Percentiles rank a stretch among this genome's conserved stretches.
Evolutionary conservation across 495 filamentous ascomycete species (phyloP).

Genomic region (Trichocladium antarcticum): DNA sequence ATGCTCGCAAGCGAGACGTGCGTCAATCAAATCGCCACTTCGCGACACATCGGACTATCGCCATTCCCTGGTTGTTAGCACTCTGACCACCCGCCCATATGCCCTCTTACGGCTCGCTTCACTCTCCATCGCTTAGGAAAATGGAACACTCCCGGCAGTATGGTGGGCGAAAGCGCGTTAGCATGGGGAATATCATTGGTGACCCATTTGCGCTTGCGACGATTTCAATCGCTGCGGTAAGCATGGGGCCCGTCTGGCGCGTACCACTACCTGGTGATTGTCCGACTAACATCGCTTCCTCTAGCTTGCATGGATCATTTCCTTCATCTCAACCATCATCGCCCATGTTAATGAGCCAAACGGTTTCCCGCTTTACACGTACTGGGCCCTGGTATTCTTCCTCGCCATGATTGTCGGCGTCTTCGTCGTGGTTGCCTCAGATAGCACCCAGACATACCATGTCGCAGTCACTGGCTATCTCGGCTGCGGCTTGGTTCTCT

Average conservation of each 20-base stretch:
- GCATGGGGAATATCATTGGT: slow-evolving; percentile 78
- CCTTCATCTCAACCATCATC: slow-evolving; percentile 76
- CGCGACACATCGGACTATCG: slow-evolving; percentile 4
- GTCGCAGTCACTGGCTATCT: slow-evolving; percentile 88
- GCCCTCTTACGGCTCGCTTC: slow-evolving; percentile 61
- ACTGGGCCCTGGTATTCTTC: slow-evolving; percentile 83
- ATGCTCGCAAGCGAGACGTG: slow-evolving; percentile 13
- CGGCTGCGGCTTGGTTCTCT: slow-evolving; percentile 67
- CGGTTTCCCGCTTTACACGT: slow-evolving; percentile 70
- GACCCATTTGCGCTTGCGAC: slow-evolving; percentile 96
- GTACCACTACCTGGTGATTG: background rate
- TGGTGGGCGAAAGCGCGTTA: slow-evolving; percentile 50
- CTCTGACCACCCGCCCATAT: slow-evolving; percentile 36
- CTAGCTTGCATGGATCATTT: slow-evolving; percentile 89
- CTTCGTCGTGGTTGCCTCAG: slow-evolving; percentile 66
- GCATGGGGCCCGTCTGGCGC: slow-evolving; percentile 25
- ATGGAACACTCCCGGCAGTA: slow-evolving; percentile 57
- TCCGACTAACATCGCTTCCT: slow-evolving; percentile 16
- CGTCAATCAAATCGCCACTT: slow-evolving; percentile 23
- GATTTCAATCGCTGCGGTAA: slow-evolving; percentile 79
- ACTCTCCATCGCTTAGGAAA: slow-evolving; percentile 68
- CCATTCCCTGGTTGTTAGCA: slow-evolving; percentile 7
- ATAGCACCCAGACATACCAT: slow-evolving; percentile 73
- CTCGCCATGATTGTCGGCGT: slow-evolving; percentile 71
- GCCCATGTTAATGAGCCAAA: slow-evolving; percentile 38